A percentile compares a stretch with the other conserved stretches of the same genome.
phyloP scores from a whole-genome alignment of 345 rosid species.

The Lumnitzera littorea region DNA sequence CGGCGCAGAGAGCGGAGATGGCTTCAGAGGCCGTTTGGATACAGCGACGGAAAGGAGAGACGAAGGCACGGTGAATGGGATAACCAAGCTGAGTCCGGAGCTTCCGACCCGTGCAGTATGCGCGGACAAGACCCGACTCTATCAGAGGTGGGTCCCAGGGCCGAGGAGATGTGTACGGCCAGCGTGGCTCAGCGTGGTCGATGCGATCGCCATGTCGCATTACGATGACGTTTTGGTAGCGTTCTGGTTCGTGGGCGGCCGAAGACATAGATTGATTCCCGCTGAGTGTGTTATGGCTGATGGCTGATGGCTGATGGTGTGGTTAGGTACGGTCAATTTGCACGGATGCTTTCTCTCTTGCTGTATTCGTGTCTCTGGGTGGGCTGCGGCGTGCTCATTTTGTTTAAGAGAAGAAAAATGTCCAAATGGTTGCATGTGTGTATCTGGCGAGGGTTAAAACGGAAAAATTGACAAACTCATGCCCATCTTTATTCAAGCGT shows the following conservation, averaged over 20 bases:
- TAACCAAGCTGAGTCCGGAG: constrained; percentile 13
- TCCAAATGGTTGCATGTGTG: too few relatives aligned
- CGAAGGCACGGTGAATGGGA: constrained; percentile 22
- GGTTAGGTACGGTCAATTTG: too few relatives aligned
- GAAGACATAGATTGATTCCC: too few relatives aligned
- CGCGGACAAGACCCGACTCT: constrained; percentile 12
- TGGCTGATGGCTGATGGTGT: too few relatives aligned
- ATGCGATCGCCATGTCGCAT: constrained; percentile 26
- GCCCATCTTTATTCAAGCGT: too few relatives aligned
- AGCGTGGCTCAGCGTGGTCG: constrained; percentile 19
- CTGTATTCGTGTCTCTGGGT: too few relatives aligned
- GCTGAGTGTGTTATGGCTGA: too few relatives aligned
- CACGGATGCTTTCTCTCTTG: too few relatives aligned
- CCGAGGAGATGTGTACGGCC: constrained; percentile 13
- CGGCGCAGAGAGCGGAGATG: constrained; percentile 18
- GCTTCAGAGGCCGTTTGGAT: constrained; percentile 20
- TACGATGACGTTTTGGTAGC: constrained; percentile 16
- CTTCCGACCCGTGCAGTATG: constrained; percentile 21
- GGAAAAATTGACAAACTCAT: too few relatives aligned
- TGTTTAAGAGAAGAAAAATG: too few relatives aligned
- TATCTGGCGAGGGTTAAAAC: too few relatives aligned
- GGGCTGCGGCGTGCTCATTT: too few relatives aligned
- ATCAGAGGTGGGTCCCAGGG: constrained; percentile 26
- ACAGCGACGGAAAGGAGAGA: constrained; percentile 20
- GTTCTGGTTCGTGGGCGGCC: background rate